phyloP scores from a whole-genome alignment of 108 stramenopile genomes.

The Ochromonas danica region DNA sequence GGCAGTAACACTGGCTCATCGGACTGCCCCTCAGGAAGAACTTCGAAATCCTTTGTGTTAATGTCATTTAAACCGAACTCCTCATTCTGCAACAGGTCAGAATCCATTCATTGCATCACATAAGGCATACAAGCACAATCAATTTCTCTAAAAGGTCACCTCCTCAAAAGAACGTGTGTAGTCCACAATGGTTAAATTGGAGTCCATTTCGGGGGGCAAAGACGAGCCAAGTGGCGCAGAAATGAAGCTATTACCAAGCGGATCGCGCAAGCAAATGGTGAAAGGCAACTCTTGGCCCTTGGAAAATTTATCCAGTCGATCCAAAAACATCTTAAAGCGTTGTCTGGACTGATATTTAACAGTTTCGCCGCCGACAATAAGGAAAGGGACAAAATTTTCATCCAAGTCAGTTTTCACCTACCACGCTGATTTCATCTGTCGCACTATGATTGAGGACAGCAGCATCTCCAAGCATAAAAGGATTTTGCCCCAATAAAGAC shows the following conservation, averaged over 20 bases:
- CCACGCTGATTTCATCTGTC: background rate
- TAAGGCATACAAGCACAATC: too few species aligned
- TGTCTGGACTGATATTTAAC: background rate
- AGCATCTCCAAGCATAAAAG: slow-evolving; percentile 71
- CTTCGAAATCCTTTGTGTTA: slow-evolving; percentile 39
- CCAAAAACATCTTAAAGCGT: slow-evolving; percentile 54
- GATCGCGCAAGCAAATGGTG: slow-evolving; percentile 71
- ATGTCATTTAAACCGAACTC: slow-evolving; percentile 27
- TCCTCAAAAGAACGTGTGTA: slow-evolving; percentile 38
- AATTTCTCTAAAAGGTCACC: too few species aligned
- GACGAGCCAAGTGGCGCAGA: background rate
- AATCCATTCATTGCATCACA: too few species aligned
- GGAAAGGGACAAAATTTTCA: background rate
- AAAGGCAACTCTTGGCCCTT: slow-evolving; percentile 69
- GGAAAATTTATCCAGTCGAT: slow-evolving; percentile 49
- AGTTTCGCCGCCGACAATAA: background rate
- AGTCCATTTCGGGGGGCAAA: background rate
- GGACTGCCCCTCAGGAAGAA: slow-evolving; percentile 6
- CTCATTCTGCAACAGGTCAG: too few species aligned
- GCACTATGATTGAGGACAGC: slow-evolving; percentile 35
- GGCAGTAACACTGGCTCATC: too few species aligned
- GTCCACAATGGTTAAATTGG: background rate
- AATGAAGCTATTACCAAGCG: slow-evolving; percentile 83
- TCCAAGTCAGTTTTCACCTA: background rate
- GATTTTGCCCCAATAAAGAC: slow-evolving; percentile 61